phyloP scores from a whole-genome alignment of 306 rosid genomes.

The Quercus engelmannii region DNA sequence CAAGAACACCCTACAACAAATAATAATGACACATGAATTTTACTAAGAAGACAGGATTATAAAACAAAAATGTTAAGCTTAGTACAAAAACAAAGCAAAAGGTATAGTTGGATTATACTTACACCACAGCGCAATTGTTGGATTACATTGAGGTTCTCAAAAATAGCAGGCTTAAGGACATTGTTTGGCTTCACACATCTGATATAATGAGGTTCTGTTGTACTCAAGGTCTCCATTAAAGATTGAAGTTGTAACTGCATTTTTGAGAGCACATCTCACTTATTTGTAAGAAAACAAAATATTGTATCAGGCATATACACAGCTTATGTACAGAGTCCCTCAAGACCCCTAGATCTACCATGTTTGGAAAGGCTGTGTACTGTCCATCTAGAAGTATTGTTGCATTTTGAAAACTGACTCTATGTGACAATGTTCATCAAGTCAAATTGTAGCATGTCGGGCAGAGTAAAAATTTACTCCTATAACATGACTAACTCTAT shows the following conservation, averaged over 20 bases:
- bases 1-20: slow-evolving; percentile 91
- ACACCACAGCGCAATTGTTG: slow-evolving; percentile 99
- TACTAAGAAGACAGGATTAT: slow-evolving; percentile 7
- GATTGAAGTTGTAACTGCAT: slow-evolving; percentile 99
- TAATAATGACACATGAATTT: slow-evolving; percentile 23
- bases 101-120: slow-evolving; percentile 45
- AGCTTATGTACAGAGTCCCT: background rate
- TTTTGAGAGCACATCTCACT: slow-evolving; percentile 19
- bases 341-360: background rate
- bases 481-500: background rate
- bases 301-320: background rate
- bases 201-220: slow-evolving; percentile 98
- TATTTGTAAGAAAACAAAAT: slow-evolving; percentile 16
- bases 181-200: slow-evolving; percentile 99
- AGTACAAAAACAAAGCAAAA: slow-evolving; percentile 16
- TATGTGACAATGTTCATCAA: background rate
- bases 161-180: slow-evolving; percentile 93
- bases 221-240: slow-evolving; percentile 94
- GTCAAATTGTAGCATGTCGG: background rate
- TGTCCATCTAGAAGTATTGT: background rate
- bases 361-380: background rate
- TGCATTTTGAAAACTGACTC: background rate
- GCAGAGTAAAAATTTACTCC: background rate
- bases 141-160: slow-evolving; percentile 85
- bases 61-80: slow-evolving; percentile 6